These are phyloP conservation scores for Cryptococcus sp. DNA, from an alignment of 1,284 basidiomycete genomes.

Conservation along the genomic window DNA sequence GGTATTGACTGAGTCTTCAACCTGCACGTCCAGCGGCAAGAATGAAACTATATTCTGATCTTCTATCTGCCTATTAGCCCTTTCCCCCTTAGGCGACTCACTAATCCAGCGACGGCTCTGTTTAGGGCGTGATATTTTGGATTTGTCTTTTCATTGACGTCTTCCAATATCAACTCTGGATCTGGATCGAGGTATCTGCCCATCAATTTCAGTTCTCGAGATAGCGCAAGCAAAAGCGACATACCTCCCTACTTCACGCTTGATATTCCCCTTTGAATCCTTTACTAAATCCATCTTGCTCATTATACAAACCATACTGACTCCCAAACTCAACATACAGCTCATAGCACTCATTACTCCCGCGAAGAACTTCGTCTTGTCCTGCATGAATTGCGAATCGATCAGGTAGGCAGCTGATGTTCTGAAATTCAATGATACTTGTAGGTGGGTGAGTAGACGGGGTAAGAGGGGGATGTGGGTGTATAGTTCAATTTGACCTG, in stretches of 20 bases:
- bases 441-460: constrained; percentile 65
- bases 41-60: constrained; percentile 98
- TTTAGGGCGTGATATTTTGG: constrained; percentile 90
- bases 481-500: constrained; percentile 98
- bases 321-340: constrained; percentile 96
- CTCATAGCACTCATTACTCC: constrained; percentile 98
- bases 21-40: constrained; percentile 86
- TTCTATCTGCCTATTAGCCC: constrained; percentile 67
- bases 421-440: constrained; percentile 63
- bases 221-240: constrained; percentile 8
- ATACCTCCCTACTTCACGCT: constrained; percentile 68
- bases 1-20: constrained; percentile 81
- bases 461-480: constrained; percentile 97
- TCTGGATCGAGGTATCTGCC: constrained; percentile 91
- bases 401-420: constrained; percentile 84
- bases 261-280: constrained; percentile 65
- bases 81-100: constrained; percentile 47
- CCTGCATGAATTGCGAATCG: constrained; percentile 98
- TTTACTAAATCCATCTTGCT: constrained; percentile 99
- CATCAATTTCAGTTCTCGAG: neutral
- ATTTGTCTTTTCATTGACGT: constrained; percentile 63
- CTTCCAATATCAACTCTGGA: constrained; percentile 75
- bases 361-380: constrained; percentile 97
- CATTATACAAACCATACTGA: constrained; percentile 96
- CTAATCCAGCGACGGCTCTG: constrained; percentile 88